These are phyloP conservation scores for Acanthamoeba sp. DNA, from an alignment of 208 protist species.

Conservation along the genomic window DNA sequence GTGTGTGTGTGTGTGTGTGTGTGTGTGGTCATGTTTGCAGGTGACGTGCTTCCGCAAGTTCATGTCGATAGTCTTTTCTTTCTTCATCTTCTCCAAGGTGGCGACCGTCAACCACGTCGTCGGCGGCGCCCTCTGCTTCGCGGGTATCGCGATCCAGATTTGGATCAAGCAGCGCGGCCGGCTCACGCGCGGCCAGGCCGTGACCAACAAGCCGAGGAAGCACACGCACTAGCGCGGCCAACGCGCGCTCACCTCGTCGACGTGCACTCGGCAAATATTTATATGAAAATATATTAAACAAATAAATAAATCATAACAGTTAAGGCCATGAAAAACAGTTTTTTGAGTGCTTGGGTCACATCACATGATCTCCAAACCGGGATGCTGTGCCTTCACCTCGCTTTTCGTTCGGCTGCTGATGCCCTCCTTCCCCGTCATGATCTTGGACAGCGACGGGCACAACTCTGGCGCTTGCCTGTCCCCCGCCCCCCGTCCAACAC, in stretches of 20 bases:
- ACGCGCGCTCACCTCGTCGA: too few relatives aligned
- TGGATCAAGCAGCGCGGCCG: slow-evolving; percentile 3
- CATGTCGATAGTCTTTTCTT: slow-evolving; percentile 41
- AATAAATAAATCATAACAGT: too few relatives aligned
- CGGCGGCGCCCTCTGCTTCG: slow-evolving; percentile 21
- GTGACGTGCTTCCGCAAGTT: slow-evolving; percentile 58
- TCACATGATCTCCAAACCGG: not conserved
- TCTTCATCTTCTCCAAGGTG: slow-evolving; percentile 20
- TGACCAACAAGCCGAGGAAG: too few relatives aligned
- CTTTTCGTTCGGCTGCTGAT: slow-evolving; percentile 6
- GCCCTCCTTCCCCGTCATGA: not conserved
- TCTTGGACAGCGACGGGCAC: slow-evolving; percentile 15
- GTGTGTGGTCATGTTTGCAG: too few relatives aligned
- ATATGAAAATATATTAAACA: too few relatives aligned
- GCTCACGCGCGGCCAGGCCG: too few relatives aligned
- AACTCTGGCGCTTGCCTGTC: slow-evolving; percentile 9
- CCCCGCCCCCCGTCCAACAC: not conserved
- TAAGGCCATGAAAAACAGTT: too few relatives aligned
- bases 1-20: too few relatives aligned
- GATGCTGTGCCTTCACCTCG: not conserved
- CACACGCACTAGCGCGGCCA: too few relatives aligned
- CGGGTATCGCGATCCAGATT: slow-evolving; percentile 15
- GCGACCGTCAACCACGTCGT: slow-evolving; percentile 24
- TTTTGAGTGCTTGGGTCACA: too few relatives aligned
- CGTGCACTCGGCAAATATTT: too few relatives aligned